Evolutionary conservation across 1,139 yeast species (phyloP), one percentile per base, ranked within the genome.

Genomic region (Oligophagozyma castellii): DNA sequence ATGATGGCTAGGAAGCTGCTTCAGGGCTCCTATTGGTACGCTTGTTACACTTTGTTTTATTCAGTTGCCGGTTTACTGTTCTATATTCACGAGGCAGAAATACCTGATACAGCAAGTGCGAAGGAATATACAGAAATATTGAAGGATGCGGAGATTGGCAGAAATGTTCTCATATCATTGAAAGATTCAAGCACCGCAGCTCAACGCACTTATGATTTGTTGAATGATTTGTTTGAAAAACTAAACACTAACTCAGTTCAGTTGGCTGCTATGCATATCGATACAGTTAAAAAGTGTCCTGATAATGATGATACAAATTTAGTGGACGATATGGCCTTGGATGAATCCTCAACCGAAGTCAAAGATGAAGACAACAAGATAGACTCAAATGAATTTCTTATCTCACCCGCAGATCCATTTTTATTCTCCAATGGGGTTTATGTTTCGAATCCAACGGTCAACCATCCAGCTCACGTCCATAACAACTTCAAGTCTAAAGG

Each of bases 21-120:
- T 32, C 72, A 79, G 36, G 95, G 95, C 1, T 80, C 94, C 2
- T 84, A 84, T 51, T 83, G 95, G 95, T 84, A 83, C 49, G 76
- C 92, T 11, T 77, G 79, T 53, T 84, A 84, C 51, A 81, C 95
- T 0, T 77, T 84, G n/a, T 84, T 84, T 51, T 84, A 81, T 50
- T 75, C 93, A 3, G 84, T 84, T 32, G 93, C 95, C 0, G 80
- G 93, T 43, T 61, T 84, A 43, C 73, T 81, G 6, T 84, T 78
- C 46, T 84, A 81, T 48, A 79, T 74, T 35, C 94, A 81, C 52
- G 92, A 79, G 45, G 73, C 72, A 12, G 39, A 43, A 5, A 67
- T 73, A 14, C 50, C 56, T 15, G 63, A 74, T 41, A 78, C 77
- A 33, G 74, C 72, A 32, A 63, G 69, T 42, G 73, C 73, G 37